A percentile compares a stretch with the other conserved stretches of the same genome.
Evolutionary conservation across 2,329 filamentous ascomycete species (phyloP).

Genomic region (Cladophialophora exuberans): DNA sequence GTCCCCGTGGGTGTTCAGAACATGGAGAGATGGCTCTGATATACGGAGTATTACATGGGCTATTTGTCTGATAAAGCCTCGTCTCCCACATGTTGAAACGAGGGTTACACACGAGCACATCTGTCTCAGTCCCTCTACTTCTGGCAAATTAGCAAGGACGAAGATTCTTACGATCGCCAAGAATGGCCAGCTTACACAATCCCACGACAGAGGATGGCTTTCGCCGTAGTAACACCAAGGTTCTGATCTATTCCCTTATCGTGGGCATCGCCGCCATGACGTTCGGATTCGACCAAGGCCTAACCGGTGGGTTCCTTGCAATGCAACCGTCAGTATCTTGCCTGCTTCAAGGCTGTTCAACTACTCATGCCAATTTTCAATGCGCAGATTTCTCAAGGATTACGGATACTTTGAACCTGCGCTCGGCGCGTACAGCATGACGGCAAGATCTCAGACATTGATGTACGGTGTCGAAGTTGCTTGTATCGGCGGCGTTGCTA

Average conservation of each 20-base stretch:
- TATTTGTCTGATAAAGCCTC: too few relatives aligned
- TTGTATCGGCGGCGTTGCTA: background rate
- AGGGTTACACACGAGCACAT: too few relatives aligned
- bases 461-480: constrained; percentile 8
- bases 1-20: too few relatives aligned
- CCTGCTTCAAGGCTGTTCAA: too few relatives aligned
- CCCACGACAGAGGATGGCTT: too few relatives aligned
- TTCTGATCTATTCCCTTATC: background rate
- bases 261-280: background rate
- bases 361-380: background rate
- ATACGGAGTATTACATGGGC: too few relatives aligned
- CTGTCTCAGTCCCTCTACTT: too few relatives aligned
- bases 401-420: background rate
- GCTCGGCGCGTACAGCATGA: constrained; percentile 3
- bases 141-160: too few relatives aligned
- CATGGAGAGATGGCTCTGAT: too few relatives aligned
- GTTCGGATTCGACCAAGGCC: background rate
- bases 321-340: constrained; percentile 2
- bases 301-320: background rate
- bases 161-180: too few relatives aligned
- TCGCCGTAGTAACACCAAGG: constrained; percentile 27
- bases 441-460: background rate
- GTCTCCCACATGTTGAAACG: too few relatives aligned
- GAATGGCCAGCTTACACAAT: too few relatives aligned
- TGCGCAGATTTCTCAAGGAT: background rate